Conservation (phyloP, 768 basidiomycete genomes). For the Macrolepiota fuliginosa region DNA sequence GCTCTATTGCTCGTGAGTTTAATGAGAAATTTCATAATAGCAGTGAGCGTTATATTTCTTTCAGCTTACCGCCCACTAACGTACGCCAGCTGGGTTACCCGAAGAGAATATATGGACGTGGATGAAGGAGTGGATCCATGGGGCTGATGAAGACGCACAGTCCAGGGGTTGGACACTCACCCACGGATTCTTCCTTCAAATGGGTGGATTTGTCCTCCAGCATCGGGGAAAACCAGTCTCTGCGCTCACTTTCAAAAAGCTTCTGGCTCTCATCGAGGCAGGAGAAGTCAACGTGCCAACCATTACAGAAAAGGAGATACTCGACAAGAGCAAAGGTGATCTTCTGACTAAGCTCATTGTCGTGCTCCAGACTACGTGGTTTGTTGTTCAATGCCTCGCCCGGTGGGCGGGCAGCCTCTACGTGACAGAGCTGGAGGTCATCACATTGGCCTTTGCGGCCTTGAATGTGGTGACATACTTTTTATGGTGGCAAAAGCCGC, state of each 20-base stretch:
- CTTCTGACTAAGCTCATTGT: constrained; percentile 11
- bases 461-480: constrained; percentile 9
- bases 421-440: background rate
- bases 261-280: background rate
- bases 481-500: constrained; percentile 18
- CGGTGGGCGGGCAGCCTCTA: no score
- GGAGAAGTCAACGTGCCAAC: constrained; percentile 1
- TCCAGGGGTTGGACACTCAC: constrained; percentile 12
- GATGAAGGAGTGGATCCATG: background rate
- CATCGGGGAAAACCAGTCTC: background rate
- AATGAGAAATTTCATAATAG: background rate
- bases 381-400: no score
- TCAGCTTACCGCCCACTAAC: background rate
- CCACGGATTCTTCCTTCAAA: constrained; percentile 15
- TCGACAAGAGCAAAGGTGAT: constrained; percentile 15
- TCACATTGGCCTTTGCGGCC: constrained; percentile 8
- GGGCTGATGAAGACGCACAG: background rate
- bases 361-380: background rate
- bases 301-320: constrained; percentile 1
- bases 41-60: background rate
- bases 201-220: constrained; percentile 14
- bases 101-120: background rate
- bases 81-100: background rate
- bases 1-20: background rate
- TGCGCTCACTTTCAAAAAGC: constrained; percentile 1